Base-by-base conservation (phyloP, 208 protist species). In the Trypanosoma vivax region DNA sequence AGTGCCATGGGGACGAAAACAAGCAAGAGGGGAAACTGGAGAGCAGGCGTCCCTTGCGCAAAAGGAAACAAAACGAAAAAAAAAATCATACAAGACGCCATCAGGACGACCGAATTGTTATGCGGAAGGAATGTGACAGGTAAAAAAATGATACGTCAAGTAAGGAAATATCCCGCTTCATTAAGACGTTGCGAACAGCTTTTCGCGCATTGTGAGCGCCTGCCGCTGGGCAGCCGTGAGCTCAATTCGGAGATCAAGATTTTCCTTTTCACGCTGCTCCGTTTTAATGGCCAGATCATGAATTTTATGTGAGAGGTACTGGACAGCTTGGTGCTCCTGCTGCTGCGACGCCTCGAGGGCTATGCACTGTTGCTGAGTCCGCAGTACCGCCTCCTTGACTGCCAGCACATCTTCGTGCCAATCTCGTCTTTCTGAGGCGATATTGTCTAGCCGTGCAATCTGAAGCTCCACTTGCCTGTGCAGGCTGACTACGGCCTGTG, bases 211-310 rank as follows among this genome's bases (percentile, higher is more conserved):
- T 28, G 46, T 45, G 1, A 43, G 28, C 0, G 41, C 28, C 13
- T 77, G 70, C 18, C 59, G 46, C 18, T 70, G 65, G 16, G 68
- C 38, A 27, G 49, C 33, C 0, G 53, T 46, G 50, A 82, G 14
- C 58, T 70, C 65, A 52, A 74, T 54, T 49, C 65, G 68, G 29
- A 82, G 43, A 16, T 46, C 33, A 28, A 56, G 50, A 27, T 63
- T 66, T 37, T 68, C 41, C 35, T 67, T 68, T 47, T 64, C 66
- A 33, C 51, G 23, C 4, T 47, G 54, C 39, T 77, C 47, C 35
- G 58, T 14, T 28, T 46, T 50, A n/a, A 37, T 18, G 3, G 31
- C 30, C 10, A 65, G 41, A 27, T 65, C 65, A 43, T 60, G 55
- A 24, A 58, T 25, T 9, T 57, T 53, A n/a, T 29, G 13, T 13